Conservation (phyloP, 2,329 filamentous ascomycete species). For the Penicillium sp. region DNA sequence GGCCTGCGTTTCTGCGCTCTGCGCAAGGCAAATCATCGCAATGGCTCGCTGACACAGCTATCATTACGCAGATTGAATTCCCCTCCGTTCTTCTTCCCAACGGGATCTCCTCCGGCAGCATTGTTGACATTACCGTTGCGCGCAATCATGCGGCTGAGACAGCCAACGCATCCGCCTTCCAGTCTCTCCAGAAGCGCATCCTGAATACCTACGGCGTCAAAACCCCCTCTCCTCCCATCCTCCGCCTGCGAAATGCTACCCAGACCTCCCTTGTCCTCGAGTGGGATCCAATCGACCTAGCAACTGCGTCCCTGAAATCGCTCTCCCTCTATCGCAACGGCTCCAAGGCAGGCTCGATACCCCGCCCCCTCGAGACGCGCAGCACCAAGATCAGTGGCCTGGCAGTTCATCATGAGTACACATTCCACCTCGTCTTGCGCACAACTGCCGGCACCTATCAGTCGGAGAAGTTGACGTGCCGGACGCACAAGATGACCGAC, state of each 20-base stretch:
- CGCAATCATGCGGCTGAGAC: slow-evolving; percentile 82
- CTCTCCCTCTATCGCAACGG: slow-evolving; percentile 93
- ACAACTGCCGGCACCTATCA: slow-evolving; percentile 86
- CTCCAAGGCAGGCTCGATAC: slow-evolving; percentile 94
- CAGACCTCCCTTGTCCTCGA: slow-evolving; percentile 98
- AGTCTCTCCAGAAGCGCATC: slow-evolving; percentile 85
- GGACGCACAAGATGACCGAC: slow-evolving; percentile 98
- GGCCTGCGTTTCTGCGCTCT: not conserved
- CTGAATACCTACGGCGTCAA: slow-evolving; percentile 80
- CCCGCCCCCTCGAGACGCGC: slow-evolving; percentile 80
- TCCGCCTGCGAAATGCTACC: slow-evolving; percentile 94
- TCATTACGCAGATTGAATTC: slow-evolving; percentile 79
- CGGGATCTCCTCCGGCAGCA: slow-evolving; percentile 93
- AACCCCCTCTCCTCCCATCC: slow-evolving; percentile 73
- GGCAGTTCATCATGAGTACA: slow-evolving; percentile 95
- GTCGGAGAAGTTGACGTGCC: slow-evolving; percentile 80
- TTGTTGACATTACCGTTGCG: slow-evolving; percentile 94
- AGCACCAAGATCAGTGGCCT: slow-evolving; percentile 96
- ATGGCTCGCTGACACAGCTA: slow-evolving; percentile 14
- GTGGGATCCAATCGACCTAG: slow-evolving; percentile 93
- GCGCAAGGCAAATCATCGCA: not conserved
- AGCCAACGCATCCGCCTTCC: slow-evolving; percentile 74
- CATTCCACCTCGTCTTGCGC: slow-evolving; percentile 87
- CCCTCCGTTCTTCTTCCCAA: slow-evolving; percentile 94
- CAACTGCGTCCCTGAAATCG: slow-evolving; percentile 86